Base-by-base conservation (phyloP, 2,329 filamentous ascomycete genomes). In the Camptophora hylomeconis region DNA sequence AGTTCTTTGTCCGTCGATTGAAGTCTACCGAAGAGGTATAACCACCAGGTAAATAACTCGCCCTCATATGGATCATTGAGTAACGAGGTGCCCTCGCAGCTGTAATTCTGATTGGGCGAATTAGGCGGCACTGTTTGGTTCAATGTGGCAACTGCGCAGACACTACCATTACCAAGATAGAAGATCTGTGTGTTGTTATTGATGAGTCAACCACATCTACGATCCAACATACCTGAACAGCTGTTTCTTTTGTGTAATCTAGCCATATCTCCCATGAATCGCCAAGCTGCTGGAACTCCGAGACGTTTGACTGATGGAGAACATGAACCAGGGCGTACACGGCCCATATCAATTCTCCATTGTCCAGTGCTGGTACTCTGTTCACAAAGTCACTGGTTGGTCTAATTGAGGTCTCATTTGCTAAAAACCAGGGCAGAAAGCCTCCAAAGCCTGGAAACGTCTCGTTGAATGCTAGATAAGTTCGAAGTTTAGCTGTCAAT, bases 61-160 rank as follows among this genome's bases (percentile, higher is more conserved):
- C 57, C 57, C 33, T 61, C 57, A 24, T 57, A 60, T 2, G 57
- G 57, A 28, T 60, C 57, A 23, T 61, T 51, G 2, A 61, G 45
- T 11, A 45, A 44, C 1, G 38, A 40, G 4, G 32, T 39, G 18
- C 44, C 47, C 35, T 60, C 54, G 31, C 57, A 60, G 18, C 41
- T 36, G 37, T 60, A 60, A 1, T 24, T 37, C 34, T 52, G 49
- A 8, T 35, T 27, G 6, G 41, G 41, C 19, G 47, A 33, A 17
- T 44, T 27, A 14, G 56, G 44, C 0, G 47, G 39, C 1, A 54
- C 45, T 45, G 17, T 3, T 12, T n/a, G 17, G 5, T 11, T 10
- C 8, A 29, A 9, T 7, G 17, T 20, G 12, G 26, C 11, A 9
- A 13, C 16, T n/a, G 26, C 26, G 17, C 24, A 26, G 14, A 26